A percentile compares a stretch with the other conserved stretches of the same genome.
phyloP scores from a whole-genome alignment of 2,329 filamentous ascomycete species.

The Hypoxylon sp. region DNA sequence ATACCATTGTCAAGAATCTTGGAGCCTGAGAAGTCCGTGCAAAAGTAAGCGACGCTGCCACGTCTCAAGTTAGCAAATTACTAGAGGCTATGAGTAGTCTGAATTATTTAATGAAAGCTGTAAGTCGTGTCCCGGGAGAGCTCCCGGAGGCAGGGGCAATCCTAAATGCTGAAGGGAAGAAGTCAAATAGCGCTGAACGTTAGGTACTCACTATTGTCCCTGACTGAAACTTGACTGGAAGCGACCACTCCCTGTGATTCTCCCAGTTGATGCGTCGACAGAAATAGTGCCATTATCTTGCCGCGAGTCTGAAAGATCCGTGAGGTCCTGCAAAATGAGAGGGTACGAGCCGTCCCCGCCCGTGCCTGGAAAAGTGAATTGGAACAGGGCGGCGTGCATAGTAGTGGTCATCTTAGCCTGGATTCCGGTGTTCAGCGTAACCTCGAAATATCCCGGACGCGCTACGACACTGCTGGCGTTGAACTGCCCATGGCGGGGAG shows the following conservation, averaged over 20 bases:
- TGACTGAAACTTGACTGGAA: constrained; percentile 77
- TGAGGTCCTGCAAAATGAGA: constrained; percentile 75
- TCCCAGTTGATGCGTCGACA: constrained; percentile 69
- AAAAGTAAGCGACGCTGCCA: constrained; percentile 68
- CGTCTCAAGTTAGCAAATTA: constrained; percentile 11
- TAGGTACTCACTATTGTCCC: constrained; percentile 64
- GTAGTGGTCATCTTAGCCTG: constrained; percentile 77
- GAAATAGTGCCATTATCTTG: constrained; percentile 69
- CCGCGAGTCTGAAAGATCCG: constrained; percentile 74
- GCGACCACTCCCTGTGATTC: constrained; percentile 73
- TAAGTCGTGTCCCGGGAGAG: not conserved
- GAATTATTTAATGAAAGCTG: not conserved
- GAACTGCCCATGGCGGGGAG: constrained; percentile 60
- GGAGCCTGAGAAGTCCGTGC: constrained; percentile 75
- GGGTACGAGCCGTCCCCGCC: constrained; percentile 63
- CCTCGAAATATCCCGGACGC: constrained; percentile 75
- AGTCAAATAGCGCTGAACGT: not conserved
- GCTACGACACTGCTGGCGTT: constrained; percentile 67
- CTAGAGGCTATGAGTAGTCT: not conserved
- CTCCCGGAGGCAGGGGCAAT: not conserved
- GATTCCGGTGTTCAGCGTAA: constrained; percentile 71
- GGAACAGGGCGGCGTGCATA: constrained; percentile 76
- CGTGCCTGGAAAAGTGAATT: constrained; percentile 71
- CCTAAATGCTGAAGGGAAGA: not conserved
- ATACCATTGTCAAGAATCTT: constrained; percentile 72